These are phyloP conservation scores for Annulohypoxylon bovei DNA, from an alignment of 495 filamentous ascomycete species.

Conservation along the genomic window DNA sequence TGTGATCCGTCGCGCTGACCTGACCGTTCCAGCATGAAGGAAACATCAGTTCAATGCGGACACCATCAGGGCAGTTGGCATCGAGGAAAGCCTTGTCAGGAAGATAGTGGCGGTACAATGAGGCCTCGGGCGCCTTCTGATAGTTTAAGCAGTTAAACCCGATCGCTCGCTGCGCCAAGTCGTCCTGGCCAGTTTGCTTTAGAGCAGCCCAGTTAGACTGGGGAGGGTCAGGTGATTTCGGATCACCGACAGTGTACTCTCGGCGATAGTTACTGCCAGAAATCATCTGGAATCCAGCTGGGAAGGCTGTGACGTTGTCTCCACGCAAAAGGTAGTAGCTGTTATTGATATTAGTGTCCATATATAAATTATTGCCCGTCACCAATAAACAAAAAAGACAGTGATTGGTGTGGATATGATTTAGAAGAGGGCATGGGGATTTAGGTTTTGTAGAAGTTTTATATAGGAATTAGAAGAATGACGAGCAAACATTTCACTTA, in stretches of 20 bases:
- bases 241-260: conserved; percentile 72
- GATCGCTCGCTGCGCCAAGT: conserved; percentile 80
- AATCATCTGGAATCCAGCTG: conserved; percentile 82
- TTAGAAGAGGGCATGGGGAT: neutral
- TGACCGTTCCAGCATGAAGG: conserved; percentile 92
- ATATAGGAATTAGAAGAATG: neutral
- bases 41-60: conserved; percentile 88
- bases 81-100: conserved; percentile 84
- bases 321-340: conserved; percentile 80
- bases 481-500: conserved; percentile 48
- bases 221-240: conserved; percentile 69
- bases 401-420: neutral
- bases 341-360: conserved; percentile 29
- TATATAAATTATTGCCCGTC: neutral
- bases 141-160: conserved; percentile 96
- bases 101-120: conserved; percentile 81
- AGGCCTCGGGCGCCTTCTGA: conserved; percentile 65
- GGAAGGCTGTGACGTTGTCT: conserved; percentile 77
- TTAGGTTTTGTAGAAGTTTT: neutral
- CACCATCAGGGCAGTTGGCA: conserved; percentile 75
- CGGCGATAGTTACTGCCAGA: conserved; percentile 76
- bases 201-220: conserved; percentile 72
- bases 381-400: neutral
- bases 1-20: conserved; percentile 68
- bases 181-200: conserved; percentile 68